Base-by-base conservation (phyloP, 2,329 filamentous ascomycete genomes). In the Coleophoma crateriformis region DNA sequence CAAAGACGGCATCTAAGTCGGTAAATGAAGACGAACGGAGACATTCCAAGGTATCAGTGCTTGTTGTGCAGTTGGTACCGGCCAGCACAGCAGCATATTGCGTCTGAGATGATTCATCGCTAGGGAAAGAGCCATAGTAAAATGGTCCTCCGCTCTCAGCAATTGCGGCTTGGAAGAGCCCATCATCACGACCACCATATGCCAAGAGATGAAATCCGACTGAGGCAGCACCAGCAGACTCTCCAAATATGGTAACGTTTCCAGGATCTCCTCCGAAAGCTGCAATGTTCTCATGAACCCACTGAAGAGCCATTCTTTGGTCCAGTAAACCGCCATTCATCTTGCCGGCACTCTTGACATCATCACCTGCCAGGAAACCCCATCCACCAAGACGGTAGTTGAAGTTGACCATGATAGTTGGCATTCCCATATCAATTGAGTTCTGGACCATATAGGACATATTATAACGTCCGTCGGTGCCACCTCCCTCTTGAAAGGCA, bases 391-490 rank as follows among this genome's bases (percentile, higher is more conserved):
- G 43, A n/a, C 43, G 43, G 15, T 45, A 45, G 20, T 32, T 34
- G 12, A 45, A 33, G 3, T 64, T 67, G 13, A 75, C 68, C 0
- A 62, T 69, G 40, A 74, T 70, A 49, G 75, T 67, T 1, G 68
- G 71, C 50, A 71, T 70, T 53, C 65, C 64, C 14, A 72, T 70
- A 7, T 61, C 53, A 7, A 68, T 64, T 0, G 70, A 67, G 35
- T 71, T 68, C 14, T 67, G 55, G 2, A 82, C 73, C 42, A 82
- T 73, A 50, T 73, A 77, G 17, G 75, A 76, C 47, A 80, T 66
- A 55, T 82, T 82, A 59, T 82, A 84, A 33, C 77, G 68, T 22
- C 70, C 59, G 47, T 76, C 72, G n/a, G 60, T 53, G 4, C 65
- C 67, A 33, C 68, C 68, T 6, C 75, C 74, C 17, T 27, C 41